Conservation (phyloP, 306 rosid genomes). For the Acacia confusa region DNA sequence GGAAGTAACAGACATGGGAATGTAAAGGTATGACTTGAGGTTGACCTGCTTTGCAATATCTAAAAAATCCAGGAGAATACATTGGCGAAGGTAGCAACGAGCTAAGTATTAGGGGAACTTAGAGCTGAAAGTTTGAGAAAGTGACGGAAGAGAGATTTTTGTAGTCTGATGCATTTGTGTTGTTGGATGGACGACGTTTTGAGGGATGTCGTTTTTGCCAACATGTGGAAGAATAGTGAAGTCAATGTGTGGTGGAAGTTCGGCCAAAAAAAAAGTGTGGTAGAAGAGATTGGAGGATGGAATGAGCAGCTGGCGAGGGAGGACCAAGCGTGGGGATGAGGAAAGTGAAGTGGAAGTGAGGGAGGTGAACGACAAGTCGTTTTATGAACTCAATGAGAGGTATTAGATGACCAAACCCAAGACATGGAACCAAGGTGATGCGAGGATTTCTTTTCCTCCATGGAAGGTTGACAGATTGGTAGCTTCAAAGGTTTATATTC, state of each 20-base stretch:
- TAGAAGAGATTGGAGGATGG: constrained; percentile 28
- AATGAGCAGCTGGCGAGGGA: background rate
- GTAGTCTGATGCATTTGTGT: background rate
- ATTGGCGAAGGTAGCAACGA: constrained; percentile 6
- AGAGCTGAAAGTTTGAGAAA: constrained; percentile 18
- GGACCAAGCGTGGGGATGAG: constrained; percentile 22
- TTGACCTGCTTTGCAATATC: constrained; percentile 29
- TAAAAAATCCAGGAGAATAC: constrained; percentile 8
- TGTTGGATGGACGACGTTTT: background rate
- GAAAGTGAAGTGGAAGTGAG: constrained; percentile 8
- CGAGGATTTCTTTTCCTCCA: background rate
- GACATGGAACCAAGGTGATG: constrained; percentile 36
- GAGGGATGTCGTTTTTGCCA: background rate
- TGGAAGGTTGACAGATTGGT: background rate
- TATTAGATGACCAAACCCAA: constrained; percentile 33
- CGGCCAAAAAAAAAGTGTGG: too few relatives aligned
- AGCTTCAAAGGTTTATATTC: background rate
- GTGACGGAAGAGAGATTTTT: constrained; percentile 25
- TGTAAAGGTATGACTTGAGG: constrained; percentile 4
- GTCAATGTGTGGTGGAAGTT: constrained; percentile 30
- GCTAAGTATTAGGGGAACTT: background rate
- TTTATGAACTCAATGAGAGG: constrained; percentile 35
- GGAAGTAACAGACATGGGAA: too few relatives aligned
- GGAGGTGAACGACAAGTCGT: background rate
- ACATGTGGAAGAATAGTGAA: constrained; percentile 32